These are phyloP conservation scores for Erigeron philadelphicus DNA, from an alignment of 140 eudicot genomes.

Conservation along the genomic window DNA sequence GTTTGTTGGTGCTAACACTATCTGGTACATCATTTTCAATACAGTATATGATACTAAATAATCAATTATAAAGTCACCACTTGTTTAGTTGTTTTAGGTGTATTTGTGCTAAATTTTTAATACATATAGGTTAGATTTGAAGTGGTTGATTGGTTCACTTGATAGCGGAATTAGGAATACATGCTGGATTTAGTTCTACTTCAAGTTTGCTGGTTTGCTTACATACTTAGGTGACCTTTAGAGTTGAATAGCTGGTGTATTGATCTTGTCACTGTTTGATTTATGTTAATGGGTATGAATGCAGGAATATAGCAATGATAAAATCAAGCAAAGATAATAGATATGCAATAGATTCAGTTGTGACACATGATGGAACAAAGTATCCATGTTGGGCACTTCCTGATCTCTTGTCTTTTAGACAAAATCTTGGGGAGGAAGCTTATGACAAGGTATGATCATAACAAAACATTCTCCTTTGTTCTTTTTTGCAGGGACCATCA, in stretches of 20 bases:
- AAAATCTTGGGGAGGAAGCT: conserved; percentile 54
- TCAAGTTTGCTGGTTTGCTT: too few relatives aligned
- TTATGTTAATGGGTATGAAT: neutral
- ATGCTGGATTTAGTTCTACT: too few relatives aligned
- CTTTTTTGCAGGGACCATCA: too few relatives aligned
- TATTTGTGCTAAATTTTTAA: too few relatives aligned
- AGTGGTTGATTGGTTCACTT: too few relatives aligned
- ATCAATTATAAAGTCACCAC: too few relatives aligned
- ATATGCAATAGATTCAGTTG: conserved; percentile 75
- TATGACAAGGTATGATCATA: conserved; percentile 52
- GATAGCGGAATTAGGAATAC: too few relatives aligned
- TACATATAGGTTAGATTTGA: too few relatives aligned
- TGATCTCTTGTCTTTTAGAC: conserved; percentile 58
- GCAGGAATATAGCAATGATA: conserved; percentile 72
- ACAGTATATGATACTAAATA: too few relatives aligned
- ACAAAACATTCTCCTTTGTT: neutral
- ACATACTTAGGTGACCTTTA: neutral
- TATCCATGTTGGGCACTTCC: conserved; percentile 83
- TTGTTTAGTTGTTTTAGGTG: too few relatives aligned
- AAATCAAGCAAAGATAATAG: conserved; percentile 86
- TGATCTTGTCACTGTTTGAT: neutral
- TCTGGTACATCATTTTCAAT: too few relatives aligned
- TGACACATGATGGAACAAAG: conserved; percentile 78
- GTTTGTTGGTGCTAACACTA: too few relatives aligned
- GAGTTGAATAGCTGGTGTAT: neutral